Evolutionary conservation across 1,139 yeast species (phyloP).

Genomic region (Lodderomyces parapsilosis): DNA sequence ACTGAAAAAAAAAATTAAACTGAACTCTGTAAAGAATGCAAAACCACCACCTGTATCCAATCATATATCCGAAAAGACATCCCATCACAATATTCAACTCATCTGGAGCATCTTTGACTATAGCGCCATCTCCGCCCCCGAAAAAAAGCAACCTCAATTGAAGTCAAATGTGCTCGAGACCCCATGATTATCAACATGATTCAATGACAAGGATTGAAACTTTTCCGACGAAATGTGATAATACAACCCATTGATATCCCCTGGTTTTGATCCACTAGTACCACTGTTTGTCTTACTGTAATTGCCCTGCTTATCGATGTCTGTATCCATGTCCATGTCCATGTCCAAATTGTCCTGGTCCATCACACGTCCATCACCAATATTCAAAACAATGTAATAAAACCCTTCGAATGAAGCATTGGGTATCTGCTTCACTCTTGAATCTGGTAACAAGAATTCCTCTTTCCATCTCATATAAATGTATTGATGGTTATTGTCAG

Average conservation of each 20-base stretch:
- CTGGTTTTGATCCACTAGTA: constrained; percentile 28
- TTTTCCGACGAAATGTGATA: constrained; percentile 76
- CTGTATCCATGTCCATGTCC: constrained; percentile 1
- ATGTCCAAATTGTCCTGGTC: constrained; percentile 12
- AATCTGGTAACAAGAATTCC: constrained; percentile 79
- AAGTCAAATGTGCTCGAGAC: constrained; percentile 15
- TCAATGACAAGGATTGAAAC: constrained; percentile 55
- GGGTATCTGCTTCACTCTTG: constrained; percentile 58
- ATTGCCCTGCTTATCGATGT: too few relatives aligned
- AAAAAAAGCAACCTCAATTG: constrained; percentile 10
- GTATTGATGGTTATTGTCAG: constrained; percentile 28
- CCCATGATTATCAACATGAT: constrained; percentile 33
- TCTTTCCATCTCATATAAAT: constrained; percentile 97
- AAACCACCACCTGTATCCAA: too few relatives aligned
- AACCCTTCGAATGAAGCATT: constrained; percentile 95
- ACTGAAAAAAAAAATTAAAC: too few relatives aligned
- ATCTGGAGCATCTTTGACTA: too few relatives aligned
- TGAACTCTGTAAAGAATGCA: too few relatives aligned
- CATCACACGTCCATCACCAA: constrained; percentile 34
- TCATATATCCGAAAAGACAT: too few relatives aligned
- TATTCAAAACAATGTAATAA: constrained; percentile 82
- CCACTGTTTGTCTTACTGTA: constrained; percentile 12
- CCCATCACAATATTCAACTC: too few relatives aligned
- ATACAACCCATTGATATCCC: constrained; percentile 75
- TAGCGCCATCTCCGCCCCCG: too few relatives aligned